phyloP scores from a whole-genome alignment of 768 basidiomycete genomes.

The Suillus americanus region DNA sequence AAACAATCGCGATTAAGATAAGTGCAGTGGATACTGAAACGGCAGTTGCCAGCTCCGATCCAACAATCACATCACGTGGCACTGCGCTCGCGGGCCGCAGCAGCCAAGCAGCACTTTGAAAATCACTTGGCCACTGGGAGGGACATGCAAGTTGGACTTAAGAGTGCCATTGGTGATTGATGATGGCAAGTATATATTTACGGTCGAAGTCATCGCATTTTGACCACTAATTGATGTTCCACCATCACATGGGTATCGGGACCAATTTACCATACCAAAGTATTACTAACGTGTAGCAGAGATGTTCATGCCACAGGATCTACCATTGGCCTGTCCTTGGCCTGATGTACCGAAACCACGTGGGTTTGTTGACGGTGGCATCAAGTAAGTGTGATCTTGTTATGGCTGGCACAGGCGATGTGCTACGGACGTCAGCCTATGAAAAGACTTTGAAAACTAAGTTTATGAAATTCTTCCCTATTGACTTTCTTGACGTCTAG shows the following conservation, averaged over 20 bases:
- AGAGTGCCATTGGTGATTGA: no score
- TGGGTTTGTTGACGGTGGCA: neutral
- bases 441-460: slow-evolving; percentile 1
- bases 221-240: neutral
- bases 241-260: neutral
- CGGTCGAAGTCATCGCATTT: no score
- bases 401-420: slow-evolving; percentile 18
- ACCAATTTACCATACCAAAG: neutral
- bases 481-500: neutral
- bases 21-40: slow-evolving; percentile 1
- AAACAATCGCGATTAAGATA: slow-evolving; percentile 5
- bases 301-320: neutral
- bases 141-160: neutral
- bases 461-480: neutral
- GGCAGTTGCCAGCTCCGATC: slow-evolving; percentile 7
- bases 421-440: slow-evolving; percentile 10
- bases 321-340: no score
- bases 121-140: neutral
- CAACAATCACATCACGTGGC: slow-evolving; percentile 6
- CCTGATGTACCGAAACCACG: slow-evolving; percentile 4
- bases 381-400: slow-evolving; percentile 10
- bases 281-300: neutral
- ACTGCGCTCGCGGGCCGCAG: neutral
- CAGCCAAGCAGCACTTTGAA: neutral
- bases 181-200: no score